Conservation (phyloP, 1,284 basidiomycete species). For the Kwoniella shivajii region DNA sequence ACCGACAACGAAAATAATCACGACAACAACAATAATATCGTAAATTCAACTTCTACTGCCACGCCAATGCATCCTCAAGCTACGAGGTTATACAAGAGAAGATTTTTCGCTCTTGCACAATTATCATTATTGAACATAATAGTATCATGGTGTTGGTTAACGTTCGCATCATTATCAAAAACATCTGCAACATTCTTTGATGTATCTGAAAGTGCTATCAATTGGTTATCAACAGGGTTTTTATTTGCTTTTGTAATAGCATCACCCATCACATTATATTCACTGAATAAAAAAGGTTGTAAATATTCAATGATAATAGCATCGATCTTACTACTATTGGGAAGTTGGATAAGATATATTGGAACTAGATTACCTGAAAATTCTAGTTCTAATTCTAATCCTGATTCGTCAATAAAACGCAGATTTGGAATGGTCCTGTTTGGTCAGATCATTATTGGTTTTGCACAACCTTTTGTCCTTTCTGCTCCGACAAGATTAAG, state of each 20-base stretch:
- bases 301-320: constrained; percentile 1
- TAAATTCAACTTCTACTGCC: no score
- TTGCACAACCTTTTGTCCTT: constrained; percentile 9
- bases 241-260: constrained; percentile 10
- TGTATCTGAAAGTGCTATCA: constrained; percentile 3
- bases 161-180: constrained; percentile 4
- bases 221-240: constrained; percentile 13
- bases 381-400: no score
- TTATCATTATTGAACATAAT: constrained; percentile 8
- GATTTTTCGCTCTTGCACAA: constrained; percentile 1
- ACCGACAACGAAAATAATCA: no score
- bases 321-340: neutral
- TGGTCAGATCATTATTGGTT: constrained; percentile 9
- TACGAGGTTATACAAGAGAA: constrained; percentile 7
- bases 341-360: constrained; percentile 9
- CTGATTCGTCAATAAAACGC: no score
- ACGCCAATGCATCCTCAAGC: no score
- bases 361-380: neutral
- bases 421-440: constrained; percentile 4
- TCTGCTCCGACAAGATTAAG: constrained; percentile 8
- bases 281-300: constrained; percentile 2
- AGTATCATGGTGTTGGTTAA: constrained; percentile 14
- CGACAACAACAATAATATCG: no score
- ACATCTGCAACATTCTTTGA: constrained; percentile 5
- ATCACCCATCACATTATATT: neutral